Conservation (phyloP, 441 rosid genomes). For the Gossypium aridum region DNA sequence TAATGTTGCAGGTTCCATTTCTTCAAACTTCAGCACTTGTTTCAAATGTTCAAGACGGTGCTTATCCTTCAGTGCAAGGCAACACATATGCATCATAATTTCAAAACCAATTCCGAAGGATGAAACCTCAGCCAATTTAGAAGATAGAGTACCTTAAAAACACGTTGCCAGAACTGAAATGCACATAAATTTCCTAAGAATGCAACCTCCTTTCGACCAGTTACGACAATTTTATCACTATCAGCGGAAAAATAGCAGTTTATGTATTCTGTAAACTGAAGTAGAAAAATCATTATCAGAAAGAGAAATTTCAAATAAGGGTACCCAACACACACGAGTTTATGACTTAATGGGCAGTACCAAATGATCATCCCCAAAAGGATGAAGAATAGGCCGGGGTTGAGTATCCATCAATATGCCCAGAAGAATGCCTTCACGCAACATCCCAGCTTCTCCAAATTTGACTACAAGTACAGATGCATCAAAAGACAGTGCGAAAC, state of each 20-base stretch:
- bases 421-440: constrained; percentile 82
- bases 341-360: constrained; percentile 36
- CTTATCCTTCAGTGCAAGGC: constrained; percentile 54
- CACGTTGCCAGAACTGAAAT: constrained; percentile 83
- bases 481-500: constrained; percentile 81
- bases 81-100: constrained; percentile 18
- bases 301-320: constrained; percentile 10
- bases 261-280: constrained; percentile 61
- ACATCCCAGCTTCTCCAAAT: constrained; percentile 78
- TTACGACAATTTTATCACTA: constrained; percentile 28
- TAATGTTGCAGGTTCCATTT: constrained; percentile 29
- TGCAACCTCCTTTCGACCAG: constrained; percentile 56
- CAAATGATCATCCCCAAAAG: constrained; percentile 74
- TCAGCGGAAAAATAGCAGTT: constrained; percentile 46
- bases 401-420: constrained; percentile 79
- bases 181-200: constrained; percentile 74
- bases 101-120: constrained; percentile 7
- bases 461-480: constrained; percentile 70
- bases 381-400: constrained; percentile 76
- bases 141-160: constrained; percentile 51
- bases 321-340: constrained; percentile 12
- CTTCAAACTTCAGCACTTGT: constrained; percentile 33
- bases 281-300: constrained; percentile 15
- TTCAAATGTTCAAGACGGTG: constrained; percentile 65
- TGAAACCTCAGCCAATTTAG: constrained; percentile 10